These are phyloP conservation scores for Diaporthe aspalathi DNA, from an alignment of 2,329 filamentous ascomycete genomes.

Conservation along the genomic window DNA sequence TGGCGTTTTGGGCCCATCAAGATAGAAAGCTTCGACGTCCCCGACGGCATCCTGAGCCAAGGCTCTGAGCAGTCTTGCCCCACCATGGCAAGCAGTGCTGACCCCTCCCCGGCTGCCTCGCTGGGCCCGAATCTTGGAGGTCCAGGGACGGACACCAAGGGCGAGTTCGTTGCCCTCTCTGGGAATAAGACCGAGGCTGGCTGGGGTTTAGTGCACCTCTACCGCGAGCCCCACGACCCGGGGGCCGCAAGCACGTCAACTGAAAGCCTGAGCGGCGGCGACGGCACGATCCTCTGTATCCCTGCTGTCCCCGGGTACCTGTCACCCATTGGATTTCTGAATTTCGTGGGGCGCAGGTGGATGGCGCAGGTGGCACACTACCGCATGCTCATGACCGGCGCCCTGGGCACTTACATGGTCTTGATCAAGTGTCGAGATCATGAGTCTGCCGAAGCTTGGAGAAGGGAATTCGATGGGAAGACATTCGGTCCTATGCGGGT, in stretches of 20 bases:
- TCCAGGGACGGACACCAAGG: slow-evolving; percentile 83
- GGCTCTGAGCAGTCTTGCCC: slow-evolving; percentile 34
- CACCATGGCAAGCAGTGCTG: slow-evolving; percentile 40
- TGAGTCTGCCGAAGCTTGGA: slow-evolving; percentile 81
- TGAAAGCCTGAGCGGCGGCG: slow-evolving; percentile 47
- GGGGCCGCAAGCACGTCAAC: slow-evolving; percentile 16
- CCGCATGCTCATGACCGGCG: slow-evolving; percentile 89
- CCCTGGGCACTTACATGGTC: slow-evolving; percentile 92
- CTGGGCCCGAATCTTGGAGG: slow-evolving; percentile 66
- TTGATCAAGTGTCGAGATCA: slow-evolving; percentile 90
- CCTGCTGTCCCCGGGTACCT: slow-evolving; percentile 95
- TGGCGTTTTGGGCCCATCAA: slow-evolving; percentile 85
- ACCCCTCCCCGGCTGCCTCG: slow-evolving; percentile 47
- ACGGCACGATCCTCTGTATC: slow-evolving; percentile 85
- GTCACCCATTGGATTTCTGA: slow-evolving; percentile 88
- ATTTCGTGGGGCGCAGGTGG: slow-evolving; percentile 90
- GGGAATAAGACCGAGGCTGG: slow-evolving; percentile 81
- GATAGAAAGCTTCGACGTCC: slow-evolving; percentile 84
- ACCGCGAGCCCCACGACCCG: slow-evolving; percentile 83
- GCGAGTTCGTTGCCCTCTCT: slow-evolving; percentile 78
- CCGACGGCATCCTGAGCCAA: slow-evolving; percentile 50
- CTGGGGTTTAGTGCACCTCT: slow-evolving; percentile 95
- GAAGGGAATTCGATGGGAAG: slow-evolving; percentile 89
- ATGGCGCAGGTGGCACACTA: slow-evolving; percentile 91
- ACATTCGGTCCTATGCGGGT: slow-evolving; percentile 93